These are phyloP conservation scores for Letharia lupina DNA, from an alignment of 495 filamentous ascomycete species.

Conservation along the genomic window DNA sequence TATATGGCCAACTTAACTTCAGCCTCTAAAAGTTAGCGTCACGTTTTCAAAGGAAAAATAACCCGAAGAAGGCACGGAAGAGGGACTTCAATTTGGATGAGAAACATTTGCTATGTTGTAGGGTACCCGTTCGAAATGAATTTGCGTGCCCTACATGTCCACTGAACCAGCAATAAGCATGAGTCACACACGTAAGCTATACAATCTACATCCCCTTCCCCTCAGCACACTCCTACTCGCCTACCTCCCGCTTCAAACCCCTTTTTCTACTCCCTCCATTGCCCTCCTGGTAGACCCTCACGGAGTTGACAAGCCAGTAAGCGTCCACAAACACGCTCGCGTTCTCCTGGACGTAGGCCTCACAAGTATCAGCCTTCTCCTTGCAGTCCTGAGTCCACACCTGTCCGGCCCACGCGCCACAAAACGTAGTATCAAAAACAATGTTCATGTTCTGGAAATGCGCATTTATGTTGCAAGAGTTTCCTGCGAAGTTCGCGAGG, in stretches of 20 bases:
- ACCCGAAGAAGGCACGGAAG: no score
- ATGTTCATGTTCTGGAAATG: constrained; percentile 69
- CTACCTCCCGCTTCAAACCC: constrained; percentile 9
- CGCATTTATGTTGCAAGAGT: constrained; percentile 52
- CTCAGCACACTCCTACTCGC: neutral
- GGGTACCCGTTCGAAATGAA: no score
- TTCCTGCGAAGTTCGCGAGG: constrained; percentile 50
- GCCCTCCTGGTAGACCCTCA: constrained; percentile 20
- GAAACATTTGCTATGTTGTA: no score
- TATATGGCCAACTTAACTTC: no score
- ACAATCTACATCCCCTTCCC: neutral
- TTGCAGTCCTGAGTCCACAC: constrained; percentile 28
- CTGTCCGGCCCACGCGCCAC: constrained; percentile 75
- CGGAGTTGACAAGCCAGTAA: constrained; percentile 21
- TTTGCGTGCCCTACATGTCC: no score
- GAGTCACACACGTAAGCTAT: neutral
- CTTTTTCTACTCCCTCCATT: neutral
- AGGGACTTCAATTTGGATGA: no score
- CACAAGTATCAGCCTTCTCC: constrained; percentile 16
- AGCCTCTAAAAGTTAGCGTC: no score
- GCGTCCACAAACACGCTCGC: constrained; percentile 15
- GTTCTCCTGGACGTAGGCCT: constrained; percentile 14
- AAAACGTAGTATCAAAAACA: constrained; percentile 78
- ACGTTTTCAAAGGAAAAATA: no score
- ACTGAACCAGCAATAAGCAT: no score